Conservation (phyloP, 208 protist species). For the Leishmania lainsoni region DNA sequence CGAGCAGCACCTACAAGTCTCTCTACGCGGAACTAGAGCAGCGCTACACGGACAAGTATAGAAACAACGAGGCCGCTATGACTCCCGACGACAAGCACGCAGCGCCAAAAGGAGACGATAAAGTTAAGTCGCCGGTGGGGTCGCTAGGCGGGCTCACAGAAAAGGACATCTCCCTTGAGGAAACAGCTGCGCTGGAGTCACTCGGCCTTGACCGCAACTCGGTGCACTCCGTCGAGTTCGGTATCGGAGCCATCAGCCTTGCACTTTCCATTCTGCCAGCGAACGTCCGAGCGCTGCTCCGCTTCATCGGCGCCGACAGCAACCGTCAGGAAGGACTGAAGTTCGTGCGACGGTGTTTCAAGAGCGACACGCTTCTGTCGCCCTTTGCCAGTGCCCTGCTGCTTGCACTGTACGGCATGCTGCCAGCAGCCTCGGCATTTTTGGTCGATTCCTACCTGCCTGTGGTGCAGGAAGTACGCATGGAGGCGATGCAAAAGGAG, state of each 20-base stretch:
- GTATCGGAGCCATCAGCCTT: slow-evolving; percentile 47
- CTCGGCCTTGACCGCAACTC: slow-evolving; percentile 63
- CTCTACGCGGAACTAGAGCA: slow-evolving; percentile 43
- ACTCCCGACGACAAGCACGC: too few species aligned
- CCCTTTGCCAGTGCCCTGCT: slow-evolving; percentile 57
- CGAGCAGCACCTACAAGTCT: slow-evolving; percentile 36
- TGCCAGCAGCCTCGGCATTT: slow-evolving; percentile 42
- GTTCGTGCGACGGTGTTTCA: slow-evolving; percentile 41
- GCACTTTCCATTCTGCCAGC: slow-evolving; percentile 52
- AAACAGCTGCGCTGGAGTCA: slow-evolving; percentile 27
- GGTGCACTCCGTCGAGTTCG: slow-evolving; percentile 55
- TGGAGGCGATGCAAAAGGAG: slow-evolving; percentile 26
- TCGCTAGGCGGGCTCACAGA: slow-evolving; percentile 11
- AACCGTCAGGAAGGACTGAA: slow-evolving; percentile 50
- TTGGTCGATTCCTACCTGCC: slow-evolving; percentile 35
- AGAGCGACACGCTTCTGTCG: slow-evolving; percentile 61
- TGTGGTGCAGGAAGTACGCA: slow-evolving; percentile 27
- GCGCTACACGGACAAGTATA: slow-evolving; percentile 27
- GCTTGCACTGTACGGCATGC: slow-evolving; percentile 44
- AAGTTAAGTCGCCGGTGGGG: not conserved
- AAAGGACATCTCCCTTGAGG: slow-evolving; percentile 15
- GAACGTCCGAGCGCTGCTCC: slow-evolving; percentile 38
- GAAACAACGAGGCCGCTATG: not conserved
- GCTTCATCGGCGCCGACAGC: slow-evolving; percentile 50
- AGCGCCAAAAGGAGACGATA: not conserved